Base-by-base conservation (phyloP, 306 rosid genomes). In the Rosa chinensis region DNA sequence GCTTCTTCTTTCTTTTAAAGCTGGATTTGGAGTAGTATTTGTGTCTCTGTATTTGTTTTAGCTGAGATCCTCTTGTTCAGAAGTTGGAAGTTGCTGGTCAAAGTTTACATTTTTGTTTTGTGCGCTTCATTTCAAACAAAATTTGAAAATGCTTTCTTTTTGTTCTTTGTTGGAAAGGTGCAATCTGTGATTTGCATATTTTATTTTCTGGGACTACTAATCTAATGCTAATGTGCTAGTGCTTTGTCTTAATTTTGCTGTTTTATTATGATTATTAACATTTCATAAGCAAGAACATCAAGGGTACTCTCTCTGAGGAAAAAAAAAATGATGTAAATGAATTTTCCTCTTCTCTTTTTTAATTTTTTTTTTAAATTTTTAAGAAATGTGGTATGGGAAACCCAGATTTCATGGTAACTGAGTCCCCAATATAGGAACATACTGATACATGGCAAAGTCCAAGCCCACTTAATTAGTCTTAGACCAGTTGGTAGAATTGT, bases 41-140 rank as follows among this genome's bases (percentile, higher is more conserved):
- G 13, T 3, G 28, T 56, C n/a, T 3, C 9, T n/a, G 63, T 56
- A 56, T n/a, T 43, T 16, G 12, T 45, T 45, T 23, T 77, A 66
- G 8, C 61, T 11, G 42, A 77, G 56, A 50, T 78, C 82, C 86
- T 78, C 11, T 70, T 79, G 44, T 77, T 74, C 13, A 14, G 77
- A 71, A 64, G 52, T 56, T 53, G 69, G 74, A 53, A 32, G 58
- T 21, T 77, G 28, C 61, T 25, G 81, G 78, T 72, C 69, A 64
- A 50, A 44, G 72, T 75, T 75, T 35, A 32, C 14, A 44, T 4
- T 11, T 56, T 42, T 67, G 12, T 6, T 56, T 75, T 50, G 14
- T 53, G 37, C 62, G 39, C 53, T 79, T 49, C 28, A 3, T 52
- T 42, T 21, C 18, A 67, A 12, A 10, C 70, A 43, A 6, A 23